phyloP scores from a whole-genome alignment of 768 basidiomycete species.

The Kwoniella sp. region DNA sequence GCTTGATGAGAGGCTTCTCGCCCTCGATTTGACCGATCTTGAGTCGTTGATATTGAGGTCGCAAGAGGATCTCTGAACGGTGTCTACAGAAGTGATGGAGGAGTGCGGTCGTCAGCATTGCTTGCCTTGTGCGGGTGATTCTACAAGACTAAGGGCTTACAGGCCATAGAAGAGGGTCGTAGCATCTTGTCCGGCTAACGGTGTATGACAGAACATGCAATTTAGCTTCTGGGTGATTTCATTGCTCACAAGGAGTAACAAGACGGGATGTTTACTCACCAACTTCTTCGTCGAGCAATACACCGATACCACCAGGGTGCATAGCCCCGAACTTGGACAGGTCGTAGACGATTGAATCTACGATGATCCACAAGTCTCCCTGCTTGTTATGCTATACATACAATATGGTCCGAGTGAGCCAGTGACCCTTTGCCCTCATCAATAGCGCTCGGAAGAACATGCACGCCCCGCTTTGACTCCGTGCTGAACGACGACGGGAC shows the following conservation, averaged over 20 bases:
- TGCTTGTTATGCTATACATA: conserved; percentile 70
- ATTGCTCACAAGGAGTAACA: too few relatives aligned
- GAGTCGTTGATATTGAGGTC: conserved; percentile 67
- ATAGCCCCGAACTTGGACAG: conserved; percentile 74
- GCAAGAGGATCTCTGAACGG: conserved; percentile 75
- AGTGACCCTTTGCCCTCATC: too few relatives aligned
- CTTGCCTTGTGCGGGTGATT: background rate
- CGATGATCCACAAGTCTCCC: conserved; percentile 83
- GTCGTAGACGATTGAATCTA: conserved; percentile 83
- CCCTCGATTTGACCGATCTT: conserved; percentile 71
- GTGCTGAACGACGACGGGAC: too few relatives aligned
- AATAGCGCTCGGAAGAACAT: too few relatives aligned
- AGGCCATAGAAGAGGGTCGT: conserved; percentile 87
- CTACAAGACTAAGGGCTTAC: conserved; percentile 17
- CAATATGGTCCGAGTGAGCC: too few relatives aligned
- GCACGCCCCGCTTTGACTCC: too few relatives aligned
- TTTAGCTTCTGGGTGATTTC: too few relatives aligned
- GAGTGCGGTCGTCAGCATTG: conserved; percentile 1
- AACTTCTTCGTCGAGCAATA: conserved; percentile 75
- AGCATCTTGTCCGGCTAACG: conserved; percentile 75
- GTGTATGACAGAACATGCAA: background rate
- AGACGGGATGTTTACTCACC: conserved; percentile 65
- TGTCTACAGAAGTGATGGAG: conserved; percentile 57
- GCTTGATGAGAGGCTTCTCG: conserved; percentile 63
- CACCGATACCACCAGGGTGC: conserved; percentile 77